These are phyloP conservation scores for Backusella morwellensis DNA, from an alignment of 192 early-diverging fungal genomes.

Conservation along the genomic window DNA sequence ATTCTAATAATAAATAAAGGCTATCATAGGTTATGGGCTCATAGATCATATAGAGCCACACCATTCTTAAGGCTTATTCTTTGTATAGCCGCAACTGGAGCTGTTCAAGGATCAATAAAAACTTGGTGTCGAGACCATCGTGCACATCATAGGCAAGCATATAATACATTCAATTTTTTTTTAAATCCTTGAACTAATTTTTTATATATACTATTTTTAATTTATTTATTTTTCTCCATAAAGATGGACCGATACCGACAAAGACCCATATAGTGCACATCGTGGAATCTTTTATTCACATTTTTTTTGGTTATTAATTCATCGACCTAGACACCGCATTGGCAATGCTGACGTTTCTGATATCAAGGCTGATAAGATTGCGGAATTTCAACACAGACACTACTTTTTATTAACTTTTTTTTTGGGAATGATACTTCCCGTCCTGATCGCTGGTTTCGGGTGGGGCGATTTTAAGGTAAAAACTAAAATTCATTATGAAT, in stretches of 20 bases:
- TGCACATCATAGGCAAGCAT: constrained; percentile 73
- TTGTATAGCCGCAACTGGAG: constrained; percentile 59
- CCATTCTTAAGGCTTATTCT: constrained; percentile 61
- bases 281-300: constrained; percentile 79
- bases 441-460: constrained; percentile 73
- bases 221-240: neutral
- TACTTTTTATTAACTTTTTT: constrained; percentile 66
- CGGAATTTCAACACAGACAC: constrained; percentile 75
- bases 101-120: constrained; percentile 78
- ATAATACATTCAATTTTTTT: neutral
- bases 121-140: constrained; percentile 87
- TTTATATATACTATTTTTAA: neutral
- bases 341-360: constrained; percentile 81
- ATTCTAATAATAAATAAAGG: constrained; percentile 36
- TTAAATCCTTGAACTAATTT: neutral
- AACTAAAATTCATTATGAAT: neutral
- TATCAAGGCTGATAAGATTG: constrained; percentile 64
- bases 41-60: constrained; percentile 70
- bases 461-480: constrained; percentile 69
- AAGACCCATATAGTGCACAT: constrained; percentile 78
- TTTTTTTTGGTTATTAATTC: constrained; percentile 81
- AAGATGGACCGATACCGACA: constrained; percentile 69
- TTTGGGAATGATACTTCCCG: constrained; percentile 77
- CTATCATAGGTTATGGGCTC: constrained; percentile 82
- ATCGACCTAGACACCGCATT: constrained; percentile 64